Evolutionary conservation across 495 filamentous ascomycete species (phyloP), one percentile per base, ranked within the genome.

Genomic region (Sabuloglossum arenarium): DNA sequence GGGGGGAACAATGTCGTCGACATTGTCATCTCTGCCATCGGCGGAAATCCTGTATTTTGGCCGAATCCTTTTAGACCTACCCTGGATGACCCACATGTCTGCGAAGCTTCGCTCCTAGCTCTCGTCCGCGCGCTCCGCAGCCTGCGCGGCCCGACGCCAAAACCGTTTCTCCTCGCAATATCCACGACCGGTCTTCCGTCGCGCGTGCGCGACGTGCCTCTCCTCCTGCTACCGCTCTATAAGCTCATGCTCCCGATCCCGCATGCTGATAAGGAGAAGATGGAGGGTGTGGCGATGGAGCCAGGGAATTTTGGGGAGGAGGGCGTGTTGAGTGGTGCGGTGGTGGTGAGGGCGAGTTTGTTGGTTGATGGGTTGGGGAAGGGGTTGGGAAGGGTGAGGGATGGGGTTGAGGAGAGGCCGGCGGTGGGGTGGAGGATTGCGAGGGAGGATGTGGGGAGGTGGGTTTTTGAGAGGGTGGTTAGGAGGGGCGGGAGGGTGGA

Each of bases 181-280:
- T 76, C 73, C 60, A 73, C 76, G 1, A 79, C 77, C 0, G 80
- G 79, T 10, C 59, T 79, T 25, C 69, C 63, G 21, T 6, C 60
- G 9, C 64, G 63, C 42, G 68, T 65, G 21, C 69, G 76, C 11
- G 79, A 84, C 62, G 64, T 76, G 21, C 80, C 81, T 3, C 27
- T 72, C 0, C 46, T 64, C 1, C 64, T 79, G 59, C 47, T 67
- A 0, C 73, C 74, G 16, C 32, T 83, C 30, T 82, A 80, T 63
- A 60, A 70, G 37, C 61, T 70, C 60, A 0, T 76, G 37, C 65
- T 82, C 34, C 63, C 64, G 52, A 67, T 66, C 9, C 72, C 79
- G 39, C 77, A 78, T 57, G 67, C 58, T 10, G 81, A 85, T 61
- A 85, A 85, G 71, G 56, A 60, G 58, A 65, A 66, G 3, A 81